Evolutionary conservation across 169 alveolate species (phyloP).

Genomic region (Plasmodium sp.): DNA sequence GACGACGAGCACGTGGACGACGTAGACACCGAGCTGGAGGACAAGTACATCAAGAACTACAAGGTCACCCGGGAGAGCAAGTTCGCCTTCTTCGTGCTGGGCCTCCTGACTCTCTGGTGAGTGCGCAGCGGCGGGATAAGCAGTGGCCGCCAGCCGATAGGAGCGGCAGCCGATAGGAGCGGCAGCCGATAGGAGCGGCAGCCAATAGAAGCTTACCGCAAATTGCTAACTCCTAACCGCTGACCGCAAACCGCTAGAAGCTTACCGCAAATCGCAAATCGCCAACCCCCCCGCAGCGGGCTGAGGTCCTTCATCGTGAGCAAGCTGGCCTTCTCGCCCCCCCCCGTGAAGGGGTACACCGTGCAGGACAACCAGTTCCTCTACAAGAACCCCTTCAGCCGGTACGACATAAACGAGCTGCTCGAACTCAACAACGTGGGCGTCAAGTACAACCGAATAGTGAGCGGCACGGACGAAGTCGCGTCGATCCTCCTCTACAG

Average conservation of each 20-base stretch:
- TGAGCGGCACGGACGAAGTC: constrained; percentile 7
- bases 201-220: not conserved
- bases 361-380: constrained; percentile 69
- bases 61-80: not conserved
- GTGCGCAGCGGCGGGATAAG: not conserved
- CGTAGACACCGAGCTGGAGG: not conserved
- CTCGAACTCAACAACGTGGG: not conserved
- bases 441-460: constrained; percentile 7
- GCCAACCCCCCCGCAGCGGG: constrained; percentile 24
- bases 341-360: constrained; percentile 78
- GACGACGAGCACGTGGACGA: not conserved
- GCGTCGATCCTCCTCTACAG: not conserved
- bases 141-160: not conserved
- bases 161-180: not conserved
- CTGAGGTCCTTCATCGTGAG: constrained; percentile 75
- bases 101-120: not conserved
- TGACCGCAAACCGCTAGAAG: no score
- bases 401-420: not conserved
- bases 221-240: no score
- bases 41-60: not conserved
- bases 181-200: not conserved
- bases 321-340: constrained; percentile 83
- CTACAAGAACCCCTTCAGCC: constrained; percentile 17
- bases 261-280: not conserved
- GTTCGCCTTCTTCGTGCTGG: not conserved